Conservation (phyloP, 495 filamentous ascomycete species). For the Amniculicola lignicola region DNA sequence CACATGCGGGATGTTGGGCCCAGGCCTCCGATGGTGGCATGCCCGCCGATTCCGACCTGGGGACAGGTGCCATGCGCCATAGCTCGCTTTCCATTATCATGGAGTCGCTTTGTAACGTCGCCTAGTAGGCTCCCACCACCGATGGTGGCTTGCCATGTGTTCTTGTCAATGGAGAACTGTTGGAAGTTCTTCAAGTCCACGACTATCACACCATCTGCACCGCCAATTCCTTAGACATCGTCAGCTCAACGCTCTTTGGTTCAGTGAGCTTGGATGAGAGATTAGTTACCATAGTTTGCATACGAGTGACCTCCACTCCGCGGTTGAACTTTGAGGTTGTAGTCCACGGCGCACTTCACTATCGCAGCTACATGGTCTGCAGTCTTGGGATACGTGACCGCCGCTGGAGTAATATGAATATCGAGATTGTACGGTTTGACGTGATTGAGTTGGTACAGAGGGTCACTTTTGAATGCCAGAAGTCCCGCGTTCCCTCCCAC, state of each 20-base stretch:
- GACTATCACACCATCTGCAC: slow-evolving; percentile 45
- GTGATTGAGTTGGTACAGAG: slow-evolving; percentile 22
- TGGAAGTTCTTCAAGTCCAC: slow-evolving; percentile 50
- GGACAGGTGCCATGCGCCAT: slow-evolving; percentile 39
- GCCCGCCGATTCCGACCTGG: slow-evolving; percentile 36
- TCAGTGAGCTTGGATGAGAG: not conserved
- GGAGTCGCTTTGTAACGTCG: slow-evolving; percentile 34
- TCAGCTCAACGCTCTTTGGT: not conserved
- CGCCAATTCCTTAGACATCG: slow-evolving; percentile 45
- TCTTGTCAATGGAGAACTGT: slow-evolving; percentile 42
- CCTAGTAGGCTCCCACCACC: slow-evolving; percentile 34
- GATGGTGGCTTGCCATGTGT: slow-evolving; percentile 32
- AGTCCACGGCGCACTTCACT: slow-evolving; percentile 32
- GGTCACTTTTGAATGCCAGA: slow-evolving; percentile 17
- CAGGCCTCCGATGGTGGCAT: slow-evolving; percentile 50
- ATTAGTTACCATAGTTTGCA: slow-evolving; percentile 33
- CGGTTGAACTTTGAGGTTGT: slow-evolving; percentile 33
- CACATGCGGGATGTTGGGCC: slow-evolving; percentile 57
- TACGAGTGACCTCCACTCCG: slow-evolving; percentile 34
- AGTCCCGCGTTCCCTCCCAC: slow-evolving; percentile 23
- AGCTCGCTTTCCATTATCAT: slow-evolving; percentile 32
- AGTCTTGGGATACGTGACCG: slow-evolving; percentile 32
- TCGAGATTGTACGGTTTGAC: slow-evolving; percentile 38
- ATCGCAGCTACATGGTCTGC: slow-evolving; percentile 33
- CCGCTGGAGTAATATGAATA: slow-evolving; percentile 22